A percentile compares a stretch with the other conserved stretches of the same genome.
phyloP scores from a whole-genome alignment of 225 moss, liverwort and hornwort species.

The Physcomitrellopsis africana region DNA sequence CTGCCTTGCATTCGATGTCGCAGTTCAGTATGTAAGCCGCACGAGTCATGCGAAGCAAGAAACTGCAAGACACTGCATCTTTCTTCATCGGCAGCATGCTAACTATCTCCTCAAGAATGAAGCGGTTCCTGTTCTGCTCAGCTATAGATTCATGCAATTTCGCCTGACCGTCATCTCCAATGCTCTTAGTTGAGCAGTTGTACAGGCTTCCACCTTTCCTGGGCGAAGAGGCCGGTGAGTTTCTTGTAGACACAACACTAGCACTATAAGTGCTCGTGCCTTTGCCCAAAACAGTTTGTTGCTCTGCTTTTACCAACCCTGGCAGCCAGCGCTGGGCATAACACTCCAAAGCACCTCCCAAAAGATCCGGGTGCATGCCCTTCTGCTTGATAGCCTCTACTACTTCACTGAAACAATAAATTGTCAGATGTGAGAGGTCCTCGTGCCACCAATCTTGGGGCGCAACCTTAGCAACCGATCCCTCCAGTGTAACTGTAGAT shows the following conservation, averaged over 20 bases:
- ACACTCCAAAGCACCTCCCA: conserved; percentile 76
- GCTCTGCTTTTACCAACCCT: conserved; percentile 37
- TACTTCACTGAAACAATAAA: conserved; percentile 70
- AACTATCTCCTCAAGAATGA: conserved; percentile 66
- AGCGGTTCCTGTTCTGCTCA: conserved; percentile 50
- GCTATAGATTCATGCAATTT: conserved; percentile 36
- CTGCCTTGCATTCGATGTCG: conserved; percentile 36
- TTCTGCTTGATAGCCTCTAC: conserved; percentile 62
- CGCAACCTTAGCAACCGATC: conserved; percentile 35
- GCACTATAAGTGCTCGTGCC: conserved; percentile 1
- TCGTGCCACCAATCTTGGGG: conserved; percentile 85
- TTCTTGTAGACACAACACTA: conserved; percentile 33
- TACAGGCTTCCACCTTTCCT: neutral
- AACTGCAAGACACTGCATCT: conserved; percentile 67
- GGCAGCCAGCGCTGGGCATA: conserved; percentile 82
- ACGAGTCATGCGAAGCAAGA: conserved; percentile 77
- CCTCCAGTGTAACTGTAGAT: conserved; percentile 9
- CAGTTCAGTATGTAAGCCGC: conserved; percentile 69
- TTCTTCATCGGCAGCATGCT: conserved; percentile 59
- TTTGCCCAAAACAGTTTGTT: conserved; percentile 1
- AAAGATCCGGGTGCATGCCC: conserved; percentile 58
- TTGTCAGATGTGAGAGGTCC: conserved; percentile 70
- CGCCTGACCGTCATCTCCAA: conserved; percentile 3
- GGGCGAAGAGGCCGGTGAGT: conserved; percentile 28
- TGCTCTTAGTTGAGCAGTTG: conserved; percentile 12